Base-by-base conservation (phyloP, 2,329 filamentous ascomycete species). In the Monilinia laxa region DNA sequence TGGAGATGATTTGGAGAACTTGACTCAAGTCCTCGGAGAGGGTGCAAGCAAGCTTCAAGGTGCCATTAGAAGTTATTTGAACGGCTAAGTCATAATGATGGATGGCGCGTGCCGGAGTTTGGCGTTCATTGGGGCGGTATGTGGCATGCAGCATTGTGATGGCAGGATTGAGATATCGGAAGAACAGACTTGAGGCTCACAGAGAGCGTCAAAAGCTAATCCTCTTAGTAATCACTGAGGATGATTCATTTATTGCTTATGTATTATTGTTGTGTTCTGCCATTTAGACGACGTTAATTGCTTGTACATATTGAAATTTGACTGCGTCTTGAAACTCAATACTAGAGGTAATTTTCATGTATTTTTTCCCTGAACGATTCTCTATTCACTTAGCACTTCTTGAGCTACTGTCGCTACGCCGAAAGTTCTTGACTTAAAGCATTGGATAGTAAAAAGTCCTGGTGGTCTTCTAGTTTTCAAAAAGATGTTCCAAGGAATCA, bases 1-100 rank as follows among this genome's bases (percentile, higher is more conserved):
- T 31, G 93, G 93, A 66, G 95, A 99, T 76, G 95, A 99, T 78
- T 80, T 99, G 66, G 95, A 99, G 78, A 97, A 97, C 78, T 79
- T 98, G 73, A 90, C 89, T 31, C 87, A 88, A 72, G 84, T 92
- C 70, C 81, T 97, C 5, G 95, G 94, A 40, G 93, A 97, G 75
- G 94, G 93, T 53, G 93, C 93, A 18, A 87, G 84, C 57, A 90
- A 88, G 79, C 82, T 98, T 76, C 93, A 97, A 81, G 92, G 91
- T 76, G 83, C 87, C 58, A 87, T 90, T 73, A 82, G 86, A 71
- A 83, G 81, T 73, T 90, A 89, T 76, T 80, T 89, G 66, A 84
- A 85, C 73, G 85, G 82, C 78, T 89, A 80, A 68, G 28, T 65
- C 0, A 49, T 52, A 38, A 31, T 42, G 23, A 9, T 40, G 23